Evolutionary conservation across 768 basidiomycete species (phyloP).

Genomic region (Pisolithus orientalis): DNA sequence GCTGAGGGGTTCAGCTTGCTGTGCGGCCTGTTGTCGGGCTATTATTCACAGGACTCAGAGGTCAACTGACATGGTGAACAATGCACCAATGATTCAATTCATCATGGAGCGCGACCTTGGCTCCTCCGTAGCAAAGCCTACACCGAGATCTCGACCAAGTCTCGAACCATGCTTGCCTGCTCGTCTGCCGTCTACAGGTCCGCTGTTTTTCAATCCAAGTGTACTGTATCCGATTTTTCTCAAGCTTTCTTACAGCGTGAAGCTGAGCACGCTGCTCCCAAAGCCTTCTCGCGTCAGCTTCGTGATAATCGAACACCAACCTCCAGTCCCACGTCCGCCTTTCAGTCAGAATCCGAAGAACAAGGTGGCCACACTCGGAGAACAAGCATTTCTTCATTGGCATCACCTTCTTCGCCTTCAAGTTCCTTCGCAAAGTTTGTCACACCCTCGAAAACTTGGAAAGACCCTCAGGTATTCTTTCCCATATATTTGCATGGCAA

Average conservation of each 20-base stretch:
- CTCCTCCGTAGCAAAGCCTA: conserved; percentile 12
- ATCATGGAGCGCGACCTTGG: conserved; percentile 23
- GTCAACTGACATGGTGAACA: conserved; percentile 44
- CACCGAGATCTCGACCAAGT: conserved; percentile 33
- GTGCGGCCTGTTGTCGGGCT: neutral
- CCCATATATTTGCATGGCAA: neutral
- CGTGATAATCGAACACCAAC: conserved; percentile 39
- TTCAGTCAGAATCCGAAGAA: conserved; percentile 15
- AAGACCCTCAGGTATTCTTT: conserved; percentile 44
- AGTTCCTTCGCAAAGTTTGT: conserved; percentile 10
- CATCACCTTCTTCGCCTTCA: conserved; percentile 19
- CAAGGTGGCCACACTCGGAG: conserved; percentile 10
- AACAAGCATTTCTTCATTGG: conserved; percentile 10
- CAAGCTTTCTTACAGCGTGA: conserved; percentile 69
- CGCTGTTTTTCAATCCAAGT: conserved; percentile 16
- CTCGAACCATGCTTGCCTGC: conserved; percentile 58
- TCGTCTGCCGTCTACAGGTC: conserved; percentile 63
- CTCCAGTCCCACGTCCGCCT: conserved; percentile 10
- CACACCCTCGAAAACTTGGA: conserved; percentile 33
- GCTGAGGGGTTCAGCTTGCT: too few species aligned
- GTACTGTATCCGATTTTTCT: conserved; percentile 19
- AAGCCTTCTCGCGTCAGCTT: conserved; percentile 50
- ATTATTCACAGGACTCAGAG: neutral
- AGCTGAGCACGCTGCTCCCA: conserved; percentile 53
- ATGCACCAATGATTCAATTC: conserved; percentile 31